These are phyloP conservation scores for Globisporangium yorkense DNA, from an alignment of 352 stramenopile genomes.

Conservation along the genomic window DNA sequence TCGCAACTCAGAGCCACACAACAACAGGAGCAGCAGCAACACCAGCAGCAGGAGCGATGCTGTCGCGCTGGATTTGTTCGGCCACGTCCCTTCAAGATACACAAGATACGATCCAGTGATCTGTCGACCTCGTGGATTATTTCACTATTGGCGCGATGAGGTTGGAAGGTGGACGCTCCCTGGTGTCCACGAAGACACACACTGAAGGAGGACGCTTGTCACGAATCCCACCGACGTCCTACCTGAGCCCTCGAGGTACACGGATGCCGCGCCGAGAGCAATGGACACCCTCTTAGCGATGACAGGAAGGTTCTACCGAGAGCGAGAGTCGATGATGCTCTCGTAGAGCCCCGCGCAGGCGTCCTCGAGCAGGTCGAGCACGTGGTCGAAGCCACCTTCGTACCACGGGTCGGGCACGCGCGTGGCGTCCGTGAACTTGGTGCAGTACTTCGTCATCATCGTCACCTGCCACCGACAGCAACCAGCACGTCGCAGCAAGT, in stretches of 20 bases:
- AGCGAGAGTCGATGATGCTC: constrained; percentile 22
- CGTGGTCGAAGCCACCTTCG: constrained; percentile 87
- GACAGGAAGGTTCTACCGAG: not conserved
- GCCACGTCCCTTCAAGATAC: no score
- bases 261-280: not conserved
- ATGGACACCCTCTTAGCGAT: not conserved
- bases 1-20: no score
- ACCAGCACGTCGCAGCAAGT: not conserved
- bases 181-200: constrained; percentile 26
- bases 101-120: no score
- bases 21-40: no score
- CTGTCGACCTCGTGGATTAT: no score
- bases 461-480: constrained; percentile 32
- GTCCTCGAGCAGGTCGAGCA: constrained; percentile 87
- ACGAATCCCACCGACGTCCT: no score
- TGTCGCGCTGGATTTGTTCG: no score
- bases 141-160: no score
- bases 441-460: constrained; percentile 84
- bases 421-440: constrained; percentile 44
- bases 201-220: no score
- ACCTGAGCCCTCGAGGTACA: not conserved
- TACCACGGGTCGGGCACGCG: constrained; percentile 82
- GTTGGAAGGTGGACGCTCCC: no score
- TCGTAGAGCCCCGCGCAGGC: constrained; percentile 75
- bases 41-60: no score